Base-by-base conservation (phyloP, 192 early-diverging fungal genomes). In the Coemansia aciculifera region DNA sequence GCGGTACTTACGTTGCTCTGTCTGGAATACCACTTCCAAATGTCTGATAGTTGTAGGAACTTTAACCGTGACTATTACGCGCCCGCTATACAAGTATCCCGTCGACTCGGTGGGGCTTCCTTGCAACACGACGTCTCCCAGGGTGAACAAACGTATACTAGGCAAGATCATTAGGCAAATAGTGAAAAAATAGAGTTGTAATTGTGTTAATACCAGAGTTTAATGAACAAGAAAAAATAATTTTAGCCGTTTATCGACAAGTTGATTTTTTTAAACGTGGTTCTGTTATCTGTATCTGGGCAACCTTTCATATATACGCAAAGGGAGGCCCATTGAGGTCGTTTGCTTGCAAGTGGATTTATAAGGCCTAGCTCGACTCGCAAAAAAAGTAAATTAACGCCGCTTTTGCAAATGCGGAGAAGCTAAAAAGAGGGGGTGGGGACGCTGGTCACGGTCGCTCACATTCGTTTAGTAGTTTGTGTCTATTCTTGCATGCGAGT, bases 91-190 rank as follows among this genome's bases (percentile, higher is more conserved):
- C 51, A 75, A 34, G 71, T 66, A 73, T 5, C 73, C 78, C 10
- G 70, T 66, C 57, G 73, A 74, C 54, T 81, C 78, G 1, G 43
- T 29, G 13, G 78, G 78, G 12, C 69, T 48, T 3, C 78, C 78
- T 40, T 81, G 73, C 52, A 81, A 38, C 29, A 81, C 73, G 39
- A 81, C 65, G 21, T 75, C 78, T 27, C 78, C 70, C 42, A 72
- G 57, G 34, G 78, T 71, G 59, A 81, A 81, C 36, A 81, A 59
- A 9, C 69, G 78, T 27, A 81, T 39, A 32, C 73, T 69, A n/a
- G 78, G 78, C 43, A 75, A 48, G 56, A 81, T 65, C 78, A 81
- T 81, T 31, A 38, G 5, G 17, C 46, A 59, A 56, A 15, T 59
- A 43, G 37, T 17, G 23, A n/a, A 23, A 19, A 9, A 13, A 62